Conservation (phyloP, 331 rosid genomes). For the Prunus yedoensis region DNA sequence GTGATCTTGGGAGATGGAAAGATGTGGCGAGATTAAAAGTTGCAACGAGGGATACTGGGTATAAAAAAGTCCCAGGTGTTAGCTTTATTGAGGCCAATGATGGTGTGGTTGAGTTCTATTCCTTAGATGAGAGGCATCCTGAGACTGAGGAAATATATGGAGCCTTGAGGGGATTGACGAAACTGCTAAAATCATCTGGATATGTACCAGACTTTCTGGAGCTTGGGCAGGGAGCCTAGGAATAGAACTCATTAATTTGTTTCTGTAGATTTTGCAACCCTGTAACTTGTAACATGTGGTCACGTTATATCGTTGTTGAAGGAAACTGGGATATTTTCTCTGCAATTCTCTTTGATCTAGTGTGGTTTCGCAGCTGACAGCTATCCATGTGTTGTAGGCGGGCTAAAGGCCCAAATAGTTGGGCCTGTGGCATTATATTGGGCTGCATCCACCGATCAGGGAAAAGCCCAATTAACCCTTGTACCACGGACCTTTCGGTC, state of each 20-base stretch:
- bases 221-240: constrained; percentile 22
- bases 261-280: too few species aligned
- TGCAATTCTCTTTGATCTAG: too few species aligned
- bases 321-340: too few species aligned
- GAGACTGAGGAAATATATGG: constrained; percentile 35
- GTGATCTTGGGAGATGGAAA: constrained; percentile 57
- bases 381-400: too few species aligned
- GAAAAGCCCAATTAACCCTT: background rate
- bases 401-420: background rate
- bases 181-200: constrained; percentile 33
- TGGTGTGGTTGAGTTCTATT: constrained; percentile 35
- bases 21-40: constrained; percentile 51
- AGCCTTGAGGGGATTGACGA: constrained; percentile 34
- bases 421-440: background rate
- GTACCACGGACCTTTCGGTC: background rate
- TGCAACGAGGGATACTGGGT: constrained; percentile 46
- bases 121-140: constrained; percentile 43
- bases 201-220: constrained; percentile 29
- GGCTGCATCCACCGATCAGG: background rate
- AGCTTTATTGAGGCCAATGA: constrained; percentile 49
- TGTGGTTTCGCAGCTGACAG: too few species aligned
- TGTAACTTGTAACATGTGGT: too few species aligned
- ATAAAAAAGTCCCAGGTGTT: constrained; percentile 44
- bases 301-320: too few species aligned
- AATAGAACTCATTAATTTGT: background rate